Percentiles rank a stretch among this genome's conserved stretches.
Evolutionary conservation across 78 protist species (phyloP).

Genomic region (Dictyostelium capitatum): DNA sequence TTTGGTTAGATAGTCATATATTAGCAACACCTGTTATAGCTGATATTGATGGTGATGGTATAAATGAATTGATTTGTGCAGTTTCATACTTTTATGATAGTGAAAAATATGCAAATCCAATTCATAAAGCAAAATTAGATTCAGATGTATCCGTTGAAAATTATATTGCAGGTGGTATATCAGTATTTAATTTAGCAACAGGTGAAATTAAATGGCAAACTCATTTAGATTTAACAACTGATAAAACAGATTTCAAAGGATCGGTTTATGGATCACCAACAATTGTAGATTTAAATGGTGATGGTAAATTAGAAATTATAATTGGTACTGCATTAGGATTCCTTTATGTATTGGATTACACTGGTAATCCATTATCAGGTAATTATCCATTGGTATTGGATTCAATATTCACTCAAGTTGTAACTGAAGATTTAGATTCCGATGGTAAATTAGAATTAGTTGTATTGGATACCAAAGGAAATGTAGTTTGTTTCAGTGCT

Average conservation of each 20-base stretch:
- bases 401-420: slow-evolving; percentile 85
- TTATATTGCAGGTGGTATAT: slow-evolving; percentile 94
- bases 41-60: slow-evolving; percentile 92
- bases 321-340: slow-evolving; percentile 85
- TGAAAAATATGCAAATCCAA: slow-evolving; percentile 45
- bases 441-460: slow-evolving; percentile 92
- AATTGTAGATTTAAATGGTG: slow-evolving; percentile 90
- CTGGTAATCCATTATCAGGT: slow-evolving; percentile 46
- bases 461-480: slow-evolving; percentile 74
- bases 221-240: slow-evolving; percentile 84
- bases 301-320: slow-evolving; percentile 84
- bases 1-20: slow-evolving; percentile 91
- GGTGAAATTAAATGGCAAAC: slow-evolving; percentile 75
- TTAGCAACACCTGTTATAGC: slow-evolving; percentile 91
- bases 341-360: slow-evolving; percentile 77
- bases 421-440: slow-evolving; percentile 85
- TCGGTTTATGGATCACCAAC: slow-evolving; percentile 88
- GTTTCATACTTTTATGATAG: slow-evolving; percentile 91
- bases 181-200: slow-evolving; percentile 59
- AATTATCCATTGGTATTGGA: slow-evolving; percentile 89
- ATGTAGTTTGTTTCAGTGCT: slow-evolving; percentile 65
- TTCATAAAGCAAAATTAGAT: background rate
- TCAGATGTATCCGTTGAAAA: slow-evolving; percentile 24
- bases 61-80: slow-evolving; percentile 81
- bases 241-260: slow-evolving; percentile 57